phyloP scores from a whole-genome alignment of 2,329 filamentous ascomycete genomes.

The Lasiodiplodia sp. region DNA sequence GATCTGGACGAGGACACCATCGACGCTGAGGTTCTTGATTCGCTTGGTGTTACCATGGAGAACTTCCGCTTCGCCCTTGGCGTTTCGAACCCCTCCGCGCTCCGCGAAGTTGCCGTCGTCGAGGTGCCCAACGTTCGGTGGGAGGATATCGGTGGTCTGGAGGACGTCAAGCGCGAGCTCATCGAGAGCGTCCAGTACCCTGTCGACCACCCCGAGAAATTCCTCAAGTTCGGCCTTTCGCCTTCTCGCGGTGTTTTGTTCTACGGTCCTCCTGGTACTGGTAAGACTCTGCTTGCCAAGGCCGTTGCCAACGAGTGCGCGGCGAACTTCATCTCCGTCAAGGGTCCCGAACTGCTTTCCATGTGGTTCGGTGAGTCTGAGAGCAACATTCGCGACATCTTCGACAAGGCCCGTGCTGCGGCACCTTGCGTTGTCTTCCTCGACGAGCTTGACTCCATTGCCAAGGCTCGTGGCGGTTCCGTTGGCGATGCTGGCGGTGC shows the following conservation, averaged over 20 bases:
- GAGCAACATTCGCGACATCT: conserved; percentile 99
- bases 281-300: conserved; percentile 99
- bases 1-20: conserved; percentile 99
- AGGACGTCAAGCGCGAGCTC: conserved; percentile 98
- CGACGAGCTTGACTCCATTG: conserved; percentile 97
- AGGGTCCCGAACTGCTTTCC: conserved; percentile 95
- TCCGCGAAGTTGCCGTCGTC: conserved; percentile 98
- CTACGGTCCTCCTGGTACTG: conserved; percentile 98
- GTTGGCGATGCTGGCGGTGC: conserved; percentile 96
- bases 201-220: conserved; percentile 98
- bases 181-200: conserved; percentile 99
- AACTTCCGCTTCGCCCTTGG: conserved; percentile 99
- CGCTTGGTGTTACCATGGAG: conserved; percentile 98
- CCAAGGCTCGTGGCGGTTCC: conserved; percentile 98
- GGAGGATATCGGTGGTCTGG: conserved; percentile 99
- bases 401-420: conserved; percentile 98
- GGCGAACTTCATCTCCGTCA: conserved; percentile 99
- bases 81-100: conserved; percentile 97
- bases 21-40: conserved; percentile 97
- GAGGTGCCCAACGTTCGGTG: conserved; percentile 99
- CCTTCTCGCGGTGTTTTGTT: conserved; percentile 98
- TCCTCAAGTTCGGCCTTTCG: conserved; percentile 99
- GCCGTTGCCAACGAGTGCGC: conserved; percentile 99
- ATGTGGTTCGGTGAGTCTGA: conserved; percentile 99
- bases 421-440: conserved; percentile 99